These are phyloP conservation scores for Rheum nobile DNA, from an alignment of 148 eudicot genomes.

Conservation along the genomic window DNA sequence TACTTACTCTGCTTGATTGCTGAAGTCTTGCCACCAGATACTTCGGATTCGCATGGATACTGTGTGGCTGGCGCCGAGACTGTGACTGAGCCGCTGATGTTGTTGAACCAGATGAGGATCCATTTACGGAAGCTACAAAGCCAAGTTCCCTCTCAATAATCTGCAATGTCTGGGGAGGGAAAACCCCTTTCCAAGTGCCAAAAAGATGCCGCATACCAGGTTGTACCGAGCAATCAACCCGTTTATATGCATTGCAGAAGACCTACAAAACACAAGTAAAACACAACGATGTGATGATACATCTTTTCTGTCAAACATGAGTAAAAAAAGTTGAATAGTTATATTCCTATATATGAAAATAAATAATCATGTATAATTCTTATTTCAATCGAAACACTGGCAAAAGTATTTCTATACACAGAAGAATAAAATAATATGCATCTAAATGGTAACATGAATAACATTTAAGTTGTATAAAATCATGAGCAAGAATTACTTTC, in stretches of 20 bases:
- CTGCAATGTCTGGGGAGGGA: conserved; percentile 80
- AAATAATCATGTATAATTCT: too few relatives aligned
- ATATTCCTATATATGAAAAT: too few relatives aligned
- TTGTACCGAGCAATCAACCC: conserved; percentile 68
- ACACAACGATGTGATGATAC: too few relatives aligned
- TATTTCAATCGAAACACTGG: too few relatives aligned
- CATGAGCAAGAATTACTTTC: too few relatives aligned
- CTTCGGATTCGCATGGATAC: conserved; percentile 91
- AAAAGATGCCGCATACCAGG: conserved; percentile 80
- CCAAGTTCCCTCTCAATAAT: conserved; percentile 78
- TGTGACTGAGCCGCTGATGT: conserved; percentile 50
- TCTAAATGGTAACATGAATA: too few relatives aligned
- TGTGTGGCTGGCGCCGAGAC: conserved; percentile 50
- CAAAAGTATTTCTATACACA: too few relatives aligned
- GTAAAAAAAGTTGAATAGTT: too few relatives aligned
- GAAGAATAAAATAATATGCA: too few relatives aligned
- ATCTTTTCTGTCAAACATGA: too few relatives aligned
- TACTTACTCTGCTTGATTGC: conserved; percentile 64
- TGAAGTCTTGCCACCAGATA: conserved; percentile 86
- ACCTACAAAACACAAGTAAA: conserved; percentile 39
- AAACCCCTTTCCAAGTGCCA: conserved; percentile 97
- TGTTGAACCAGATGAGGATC: conserved; percentile 50
- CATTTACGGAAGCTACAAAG: conserved; percentile 45
- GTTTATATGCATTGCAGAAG: conserved; percentile 85
- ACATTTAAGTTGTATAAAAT: too few relatives aligned